Base-by-base conservation (phyloP, 352 stramenopile genomes). In the Elongisporangium prolatum region DNA sequence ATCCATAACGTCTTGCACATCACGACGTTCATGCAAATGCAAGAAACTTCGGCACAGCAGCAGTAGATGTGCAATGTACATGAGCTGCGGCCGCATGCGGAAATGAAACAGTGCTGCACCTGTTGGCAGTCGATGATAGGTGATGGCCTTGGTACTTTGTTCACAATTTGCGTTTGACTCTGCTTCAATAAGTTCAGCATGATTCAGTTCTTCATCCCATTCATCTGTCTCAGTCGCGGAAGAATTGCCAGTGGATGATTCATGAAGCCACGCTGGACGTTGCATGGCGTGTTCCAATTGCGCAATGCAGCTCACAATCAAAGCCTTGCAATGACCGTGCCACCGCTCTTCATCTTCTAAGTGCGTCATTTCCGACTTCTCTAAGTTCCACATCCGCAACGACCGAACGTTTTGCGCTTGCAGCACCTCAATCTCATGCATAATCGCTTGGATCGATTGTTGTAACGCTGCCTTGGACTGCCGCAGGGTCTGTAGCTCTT, bases 251-350 rank as follows among this genome's bases (percentile, higher is more conserved):
- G n/a, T 28, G 21, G 48, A 53, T 3, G 18, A 24, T 28, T 34
- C 10, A 14, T 75, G 71, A 9, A 80, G 61, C 73, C 73, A 83
- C 18, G 71, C 67, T 1, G 68, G 47, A 10, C 62, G 53, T 18
- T 63, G 67, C 5, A 57, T 57, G 2, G 60, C 53, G 1, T 54
- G 44, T 6, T 63, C 54, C 2, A 83, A 24, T 14, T 64, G 51
- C 1, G 44, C 21, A n/a, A 83, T 17, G n/a, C 60, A 75, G 21
- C 52, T 57, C 17, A 80, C 49, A 37, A 80, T 55, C 4, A 83
- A 66, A 44, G 70, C 50, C 37, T 83, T 83, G 54, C 70, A 83
- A 48, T 83, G 61, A 10, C 70, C 71, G 22, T 83, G 73, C 73
- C 73, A 83, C 18, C 40, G 58, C 34, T 77, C 73, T 38, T 83